These are phyloP conservation scores for Venturia effusa DNA, from an alignment of 2,329 filamentous ascomycete genomes.

Conservation along the genomic window DNA sequence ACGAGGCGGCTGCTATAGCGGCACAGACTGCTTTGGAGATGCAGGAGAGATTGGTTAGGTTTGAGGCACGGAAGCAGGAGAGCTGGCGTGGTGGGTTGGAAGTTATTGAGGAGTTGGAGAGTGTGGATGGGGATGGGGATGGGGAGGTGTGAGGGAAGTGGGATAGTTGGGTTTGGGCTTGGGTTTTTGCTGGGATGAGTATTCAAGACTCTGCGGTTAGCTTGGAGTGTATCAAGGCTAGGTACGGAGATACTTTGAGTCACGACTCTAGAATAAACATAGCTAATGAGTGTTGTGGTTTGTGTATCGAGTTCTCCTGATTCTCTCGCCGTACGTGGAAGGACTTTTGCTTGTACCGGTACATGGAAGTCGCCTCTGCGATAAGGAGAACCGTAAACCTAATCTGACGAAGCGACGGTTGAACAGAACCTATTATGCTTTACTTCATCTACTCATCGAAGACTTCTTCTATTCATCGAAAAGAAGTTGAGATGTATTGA, in stretches of 20 bases:
- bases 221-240: too few relatives aligned
- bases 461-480: too few relatives aligned
- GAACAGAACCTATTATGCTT: too few relatives aligned
- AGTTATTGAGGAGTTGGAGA: background rate
- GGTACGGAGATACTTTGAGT: too few relatives aligned
- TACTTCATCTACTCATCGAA: too few relatives aligned
- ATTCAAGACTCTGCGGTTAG: too few relatives aligned
- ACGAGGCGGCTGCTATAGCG: background rate
- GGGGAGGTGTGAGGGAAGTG: background rate
- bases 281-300: too few relatives aligned
- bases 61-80: background rate
- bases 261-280: background rate
- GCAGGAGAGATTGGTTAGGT: background rate
- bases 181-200: background rate
- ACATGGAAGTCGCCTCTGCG: background rate
- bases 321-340: background rate
- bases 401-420: background rate
- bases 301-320: background rate
- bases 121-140: background rate
- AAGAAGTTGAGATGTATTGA: too few relatives aligned
- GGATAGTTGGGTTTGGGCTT: background rate
- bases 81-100: background rate
- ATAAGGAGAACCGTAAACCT: background rate
- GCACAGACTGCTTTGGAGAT: background rate
- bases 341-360: background rate